A percentile compares a stretch with the other conserved stretches of the same genome.
Conservation (phyloP, 1,139 yeast species). For the Candida pseudocylindracea region DNA sequence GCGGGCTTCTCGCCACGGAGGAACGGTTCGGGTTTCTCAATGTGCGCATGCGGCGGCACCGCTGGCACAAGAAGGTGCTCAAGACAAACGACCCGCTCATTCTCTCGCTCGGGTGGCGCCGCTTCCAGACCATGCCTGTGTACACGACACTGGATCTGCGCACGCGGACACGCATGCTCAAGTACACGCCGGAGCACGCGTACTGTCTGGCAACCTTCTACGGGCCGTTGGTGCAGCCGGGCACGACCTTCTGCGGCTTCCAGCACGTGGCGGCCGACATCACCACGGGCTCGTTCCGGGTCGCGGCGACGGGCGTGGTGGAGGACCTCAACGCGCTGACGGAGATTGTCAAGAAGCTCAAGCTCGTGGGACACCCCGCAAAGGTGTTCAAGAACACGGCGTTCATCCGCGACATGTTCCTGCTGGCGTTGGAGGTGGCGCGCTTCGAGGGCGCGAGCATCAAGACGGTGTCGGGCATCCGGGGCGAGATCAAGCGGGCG, state of each 20-base stretch:
- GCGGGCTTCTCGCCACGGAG: conserved; percentile 81
- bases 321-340: conserved; percentile 80
- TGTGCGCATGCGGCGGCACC: conserved; percentile 87
- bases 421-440: conserved; percentile 82
- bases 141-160: conserved; percentile 94
- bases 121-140: conserved; percentile 91
- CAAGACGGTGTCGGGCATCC: conserved; percentile 86
- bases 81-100: conserved; percentile 93
- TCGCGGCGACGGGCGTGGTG: conserved; percentile 94
- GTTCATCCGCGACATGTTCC: conserved; percentile 90
- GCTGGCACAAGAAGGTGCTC: conserved; percentile 95
- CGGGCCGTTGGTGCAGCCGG: conserved; percentile 94
- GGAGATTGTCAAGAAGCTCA: conserved; percentile 88
- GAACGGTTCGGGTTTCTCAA: conserved; percentile 84
- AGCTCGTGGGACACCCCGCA: conserved; percentile 85
- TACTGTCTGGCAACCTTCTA: conserved; percentile 92
- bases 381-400: conserved; percentile 93
- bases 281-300: conserved; percentile 79
- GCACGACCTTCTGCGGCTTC: conserved; percentile 92
- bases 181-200: conserved; percentile 96
- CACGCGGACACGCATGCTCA: conserved; percentile 93
- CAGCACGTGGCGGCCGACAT: conserved; percentile 68
- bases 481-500: conserved; percentile 96
- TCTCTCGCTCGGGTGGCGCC: conserved; percentile 90
- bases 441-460: conserved; percentile 96